Conservation (phyloP, 129 eudicot species). For the Deinandra increscens region DNA sequence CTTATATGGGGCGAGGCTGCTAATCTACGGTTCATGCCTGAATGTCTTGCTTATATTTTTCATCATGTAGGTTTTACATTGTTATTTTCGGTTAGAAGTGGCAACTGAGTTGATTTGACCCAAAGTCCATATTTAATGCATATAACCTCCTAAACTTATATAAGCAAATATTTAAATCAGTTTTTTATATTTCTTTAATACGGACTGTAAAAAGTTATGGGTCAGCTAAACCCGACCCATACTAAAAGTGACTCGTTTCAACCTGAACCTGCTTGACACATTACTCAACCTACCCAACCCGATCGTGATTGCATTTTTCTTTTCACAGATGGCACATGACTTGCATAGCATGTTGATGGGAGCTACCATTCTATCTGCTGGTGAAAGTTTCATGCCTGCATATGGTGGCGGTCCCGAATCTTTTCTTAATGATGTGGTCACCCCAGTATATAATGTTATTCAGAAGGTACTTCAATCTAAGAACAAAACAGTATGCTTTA, state of each 20-base stretch:
- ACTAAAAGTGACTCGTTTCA: not conserved
- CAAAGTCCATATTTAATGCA: not conserved
- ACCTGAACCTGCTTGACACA: not conserved
- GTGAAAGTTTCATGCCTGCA: slow-evolving; percentile 71
- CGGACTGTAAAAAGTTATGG: not conserved
- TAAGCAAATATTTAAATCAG: not conserved
- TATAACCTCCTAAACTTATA: not conserved
- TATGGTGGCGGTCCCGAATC: slow-evolving; percentile 71
- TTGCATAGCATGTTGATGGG: slow-evolving; percentile 80
- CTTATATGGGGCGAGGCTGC: slow-evolving; percentile 99
- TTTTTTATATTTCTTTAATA: not conserved
- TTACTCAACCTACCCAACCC: not conserved
- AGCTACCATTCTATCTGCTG: slow-evolving; percentile 65
- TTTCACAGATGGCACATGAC: slow-evolving; percentile 82
- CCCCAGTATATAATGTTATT: slow-evolving; percentile 75
- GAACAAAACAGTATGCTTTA: not conserved
- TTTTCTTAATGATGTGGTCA: slow-evolving; percentile 65
- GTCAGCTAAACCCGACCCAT: too few species aligned
- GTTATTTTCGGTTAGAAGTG: not conserved
- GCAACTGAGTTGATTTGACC: not conserved
- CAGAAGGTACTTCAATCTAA: slow-evolving; percentile 48
- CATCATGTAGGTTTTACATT: slow-evolving; percentile 74
- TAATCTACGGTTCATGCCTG: slow-evolving; percentile 95
- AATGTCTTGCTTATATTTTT: slow-evolving; percentile 90
- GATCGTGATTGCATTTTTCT: not conserved